Conservation (phyloP, 2,329 filamentous ascomycete genomes). For the Cyphellophora attinorum region DNA sequence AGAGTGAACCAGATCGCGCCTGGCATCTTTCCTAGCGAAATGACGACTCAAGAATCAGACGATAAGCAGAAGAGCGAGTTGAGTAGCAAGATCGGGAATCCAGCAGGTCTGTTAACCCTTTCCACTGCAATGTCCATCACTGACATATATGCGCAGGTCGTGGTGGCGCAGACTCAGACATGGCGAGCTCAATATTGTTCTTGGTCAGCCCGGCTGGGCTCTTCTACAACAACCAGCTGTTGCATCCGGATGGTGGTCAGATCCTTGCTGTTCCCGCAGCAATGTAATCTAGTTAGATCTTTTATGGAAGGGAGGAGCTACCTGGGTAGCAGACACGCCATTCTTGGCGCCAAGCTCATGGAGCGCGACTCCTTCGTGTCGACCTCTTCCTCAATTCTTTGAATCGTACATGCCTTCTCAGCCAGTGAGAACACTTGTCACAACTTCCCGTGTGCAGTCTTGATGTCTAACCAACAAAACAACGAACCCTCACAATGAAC, state of each 20-base stretch:
- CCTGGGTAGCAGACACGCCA: no score
- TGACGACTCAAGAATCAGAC: conserved; percentile 44
- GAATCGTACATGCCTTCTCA: no score
- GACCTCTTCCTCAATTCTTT: no score
- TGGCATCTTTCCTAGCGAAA: conserved; percentile 48
- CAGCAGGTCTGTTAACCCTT: conserved; percentile 28
- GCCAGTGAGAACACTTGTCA: no score
- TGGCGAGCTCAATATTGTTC: conserved; percentile 48
- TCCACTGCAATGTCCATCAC: no score
- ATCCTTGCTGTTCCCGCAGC: conserved; percentile 6
- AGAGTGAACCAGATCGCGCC: conserved; percentile 50
- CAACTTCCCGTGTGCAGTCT: no score
- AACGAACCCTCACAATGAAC: no score
- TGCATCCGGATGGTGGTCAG: conserved; percentile 23
- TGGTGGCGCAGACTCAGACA: conserved; percentile 50
- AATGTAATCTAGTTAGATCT: no score
- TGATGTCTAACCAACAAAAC: no score
- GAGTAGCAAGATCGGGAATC: conserved; percentile 38
- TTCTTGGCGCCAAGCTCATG: no score
- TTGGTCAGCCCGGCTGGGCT: conserved; percentile 31
- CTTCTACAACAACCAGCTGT: conserved; percentile 40
- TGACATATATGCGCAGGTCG: conserved; percentile 12
- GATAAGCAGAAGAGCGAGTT: conserved; percentile 46
- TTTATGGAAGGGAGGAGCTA: no score
- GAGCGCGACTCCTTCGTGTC: no score